phyloP scores from a whole-genome alignment of 2,329 filamentous ascomycete species.

The Fusarium sp. region DNA sequence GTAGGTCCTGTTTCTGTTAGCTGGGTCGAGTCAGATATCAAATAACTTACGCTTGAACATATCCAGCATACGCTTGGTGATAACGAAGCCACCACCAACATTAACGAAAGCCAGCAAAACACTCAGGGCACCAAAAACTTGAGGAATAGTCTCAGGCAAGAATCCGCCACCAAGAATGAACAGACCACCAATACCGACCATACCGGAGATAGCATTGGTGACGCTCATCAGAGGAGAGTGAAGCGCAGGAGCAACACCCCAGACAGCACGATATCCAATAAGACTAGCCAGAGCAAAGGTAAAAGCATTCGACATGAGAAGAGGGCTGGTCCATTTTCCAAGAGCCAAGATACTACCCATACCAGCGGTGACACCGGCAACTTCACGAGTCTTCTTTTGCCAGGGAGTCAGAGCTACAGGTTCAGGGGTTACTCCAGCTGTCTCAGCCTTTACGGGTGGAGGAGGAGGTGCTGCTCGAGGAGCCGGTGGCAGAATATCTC shows the following conservation, averaged over 20 bases:
- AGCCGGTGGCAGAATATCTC: slow-evolving; percentile 79
- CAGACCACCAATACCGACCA: slow-evolving; percentile 89
- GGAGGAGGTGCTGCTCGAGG: slow-evolving; percentile 73
- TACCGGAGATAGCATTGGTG: slow-evolving; percentile 91
- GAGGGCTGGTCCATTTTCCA: slow-evolving; percentile 82
- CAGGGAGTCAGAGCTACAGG: slow-evolving; percentile 80
- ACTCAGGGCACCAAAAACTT: slow-evolving; percentile 80
- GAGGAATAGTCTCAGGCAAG: slow-evolving; percentile 81
- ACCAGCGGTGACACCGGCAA: slow-evolving; percentile 78
- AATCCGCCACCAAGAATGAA: slow-evolving; percentile 90
- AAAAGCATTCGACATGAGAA: slow-evolving; percentile 91
- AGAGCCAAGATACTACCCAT: slow-evolving; percentile 82
- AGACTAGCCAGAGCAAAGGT: slow-evolving; percentile 86
- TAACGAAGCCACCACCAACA: slow-evolving; percentile 88
- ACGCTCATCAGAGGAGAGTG: slow-evolving; percentile 94
- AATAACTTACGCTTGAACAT: slow-evolving; percentile 78
- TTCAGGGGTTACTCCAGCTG: slow-evolving; percentile 61
- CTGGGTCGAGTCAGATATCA: rapidly evolving
- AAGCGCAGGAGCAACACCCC: slow-evolving; percentile 85
- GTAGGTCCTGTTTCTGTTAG: slow-evolving; percentile 69
- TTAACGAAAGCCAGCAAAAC: slow-evolving; percentile 90
- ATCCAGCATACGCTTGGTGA: slow-evolving; percentile 93
- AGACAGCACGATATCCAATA: slow-evolving; percentile 89
- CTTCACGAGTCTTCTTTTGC: slow-evolving; percentile 82
- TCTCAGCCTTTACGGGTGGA: slow-evolving; percentile 57